Percentiles rank a stretch among this genome's conserved stretches.
Conservation (phyloP, 352 stramenopile species). For the Globisporangium spiculum region DNA sequence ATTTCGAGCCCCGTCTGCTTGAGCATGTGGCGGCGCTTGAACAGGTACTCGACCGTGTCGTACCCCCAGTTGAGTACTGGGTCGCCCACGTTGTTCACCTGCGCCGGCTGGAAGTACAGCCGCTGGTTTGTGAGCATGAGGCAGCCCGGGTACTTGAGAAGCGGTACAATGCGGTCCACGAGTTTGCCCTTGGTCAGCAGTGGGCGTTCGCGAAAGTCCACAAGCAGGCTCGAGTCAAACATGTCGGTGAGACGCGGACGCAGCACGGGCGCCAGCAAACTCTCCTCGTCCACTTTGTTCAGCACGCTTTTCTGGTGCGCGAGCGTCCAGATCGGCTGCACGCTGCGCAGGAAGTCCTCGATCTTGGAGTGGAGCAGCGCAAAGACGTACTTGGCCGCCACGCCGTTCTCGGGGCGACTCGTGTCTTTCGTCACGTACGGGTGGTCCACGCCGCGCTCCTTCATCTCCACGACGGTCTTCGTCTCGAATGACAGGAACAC, state of each 20-base stretch:
- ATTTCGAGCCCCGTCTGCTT: constrained; percentile 88
- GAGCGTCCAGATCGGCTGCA: constrained; percentile 66
- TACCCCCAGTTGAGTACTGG: constrained; percentile 85
- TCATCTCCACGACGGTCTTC: constrained; percentile 77
- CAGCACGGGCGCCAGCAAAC: constrained; percentile 71
- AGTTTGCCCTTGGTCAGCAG: constrained; percentile 69
- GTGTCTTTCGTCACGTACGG: constrained; percentile 73
- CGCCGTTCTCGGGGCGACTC: constrained; percentile 12
- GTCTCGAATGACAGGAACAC: constrained; percentile 72
- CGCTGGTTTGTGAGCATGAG: constrained; percentile 82
- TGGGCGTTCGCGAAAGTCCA: constrained; percentile 88
- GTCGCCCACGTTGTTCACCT: constrained; percentile 91
- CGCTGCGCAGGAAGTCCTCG: constrained; percentile 70
- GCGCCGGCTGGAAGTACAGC: constrained; percentile 91
- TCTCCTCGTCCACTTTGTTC: constrained; percentile 86
- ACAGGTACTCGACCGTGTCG: constrained; percentile 64
- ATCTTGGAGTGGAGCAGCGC: constrained; percentile 82
- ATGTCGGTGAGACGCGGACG: constrained; percentile 58
- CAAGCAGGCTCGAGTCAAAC: constrained; percentile 88
- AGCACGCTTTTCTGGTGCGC: constrained; percentile 63
- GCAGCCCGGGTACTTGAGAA: constrained; percentile 90
- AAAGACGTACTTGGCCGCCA: constrained; percentile 73
- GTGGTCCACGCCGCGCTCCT: constrained; percentile 79
- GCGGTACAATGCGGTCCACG: constrained; percentile 87
- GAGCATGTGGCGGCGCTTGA: constrained; percentile 88